Conservation (phyloP, 345 rosid species). For the Eucalyptus paniculata region DNA sequence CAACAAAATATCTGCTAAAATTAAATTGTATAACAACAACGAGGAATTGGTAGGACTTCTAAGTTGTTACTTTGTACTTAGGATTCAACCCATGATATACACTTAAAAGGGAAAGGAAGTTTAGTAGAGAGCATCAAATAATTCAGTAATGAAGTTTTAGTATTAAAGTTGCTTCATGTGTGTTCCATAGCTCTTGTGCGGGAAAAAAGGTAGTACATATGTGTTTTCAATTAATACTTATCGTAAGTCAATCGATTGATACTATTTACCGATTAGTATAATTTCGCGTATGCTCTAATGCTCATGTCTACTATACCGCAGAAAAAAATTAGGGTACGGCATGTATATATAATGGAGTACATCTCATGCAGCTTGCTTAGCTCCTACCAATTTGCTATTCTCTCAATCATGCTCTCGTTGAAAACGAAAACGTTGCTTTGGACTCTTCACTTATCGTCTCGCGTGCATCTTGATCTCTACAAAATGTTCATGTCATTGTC, state of each 20-base stretch:
- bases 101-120: background rate
- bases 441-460: background rate
- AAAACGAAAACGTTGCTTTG: background rate
- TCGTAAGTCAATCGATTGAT: background rate
- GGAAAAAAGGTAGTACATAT: background rate
- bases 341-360: background rate
- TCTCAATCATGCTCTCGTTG: background rate
- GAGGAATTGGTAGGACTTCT: background rate
- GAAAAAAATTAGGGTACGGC: background rate
- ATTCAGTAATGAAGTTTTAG: background rate
- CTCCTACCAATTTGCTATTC: background rate
- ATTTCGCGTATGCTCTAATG: background rate
- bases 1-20: background rate
- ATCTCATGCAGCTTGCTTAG: background rate
- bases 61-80: background rate
- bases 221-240: background rate
- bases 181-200: background rate
- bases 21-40: background rate
- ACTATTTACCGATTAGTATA: background rate
- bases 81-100: background rate
- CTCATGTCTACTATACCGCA: background rate
- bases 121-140: background rate
- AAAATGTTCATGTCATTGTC: background rate
- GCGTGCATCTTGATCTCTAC: background rate
- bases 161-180: background rate